Evolutionary conservation across 768 basidiomycete species (phyloP), one percentile per base, ranked within the genome.

Genomic region (Leccinum subtestaceum): DNA sequence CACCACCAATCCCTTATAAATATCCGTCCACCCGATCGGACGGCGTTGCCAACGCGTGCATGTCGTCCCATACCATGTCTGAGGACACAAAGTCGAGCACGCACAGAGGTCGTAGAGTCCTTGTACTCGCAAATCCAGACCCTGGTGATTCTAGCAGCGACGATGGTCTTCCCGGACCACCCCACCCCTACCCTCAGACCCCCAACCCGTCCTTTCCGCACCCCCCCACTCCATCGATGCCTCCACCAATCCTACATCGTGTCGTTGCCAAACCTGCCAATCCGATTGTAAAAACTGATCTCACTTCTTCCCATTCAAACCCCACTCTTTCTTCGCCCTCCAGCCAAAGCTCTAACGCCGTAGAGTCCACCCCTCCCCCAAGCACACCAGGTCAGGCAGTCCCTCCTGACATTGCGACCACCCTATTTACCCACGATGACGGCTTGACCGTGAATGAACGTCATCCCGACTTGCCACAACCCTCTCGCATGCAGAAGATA

Each of bases 291-390:
- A 76, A 72, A 62, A 78, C 75, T 57, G 23, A 67, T 55, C 60
- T 61, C 61, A 69, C 68, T 66, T 70, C 75, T 67, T 75, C 80
- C 66, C 55, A 64, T 70, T 76, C 78, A 56, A 81, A 83, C 67
- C 86, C 82, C 54, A 77, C 84, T 43, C 80, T 84, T 52, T 88
- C 86, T 15, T 89, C 89, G 3, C 86, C 89, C 19, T 88, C 86
- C 55, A 85, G 80, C 65, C 80, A 84, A 50, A 83, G 82, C 66
- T 90, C 89, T 50, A 77, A 75, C 62, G 78, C 78, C 43, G 80
- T 84, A 52, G 86, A 87, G 60, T 82, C 85, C 3, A 85, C 87
- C n/a, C 87, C 89, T 57, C 87, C 88, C 4, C 87, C 87, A 27
- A 81, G 79, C 65, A 87, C 88, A 11, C 86, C 88, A 12, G 81